These are phyloP conservation scores for Malus hybrid DNA, from an alignment of 331 rosid genomes.

Conservation along the genomic window DNA sequence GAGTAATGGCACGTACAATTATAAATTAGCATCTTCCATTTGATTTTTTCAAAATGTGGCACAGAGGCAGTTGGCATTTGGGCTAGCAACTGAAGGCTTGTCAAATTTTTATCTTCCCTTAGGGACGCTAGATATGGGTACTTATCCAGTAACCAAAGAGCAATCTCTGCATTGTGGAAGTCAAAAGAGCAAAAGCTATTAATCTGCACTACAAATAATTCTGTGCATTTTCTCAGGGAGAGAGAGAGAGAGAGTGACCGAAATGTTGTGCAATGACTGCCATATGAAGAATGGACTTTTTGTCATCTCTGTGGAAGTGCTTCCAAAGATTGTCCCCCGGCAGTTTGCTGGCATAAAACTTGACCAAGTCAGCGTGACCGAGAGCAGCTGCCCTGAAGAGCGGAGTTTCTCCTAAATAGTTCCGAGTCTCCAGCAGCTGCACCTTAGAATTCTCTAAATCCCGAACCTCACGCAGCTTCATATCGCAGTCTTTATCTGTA, in stretches of 20 bases:
- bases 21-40: background rate
- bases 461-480: too few relatives aligned
- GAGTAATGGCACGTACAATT: background rate
- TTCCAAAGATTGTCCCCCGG: background rate
- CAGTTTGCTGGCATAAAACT: background rate
- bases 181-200: background rate
- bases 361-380: background rate
- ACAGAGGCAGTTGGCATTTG: background rate
- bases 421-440: background rate
- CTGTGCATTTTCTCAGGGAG: background rate
- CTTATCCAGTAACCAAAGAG: background rate
- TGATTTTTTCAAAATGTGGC: background rate
- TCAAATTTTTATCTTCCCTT: background rate
- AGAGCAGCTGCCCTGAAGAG: conserved; percentile 3
- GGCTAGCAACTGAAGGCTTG: conserved; percentile 5
- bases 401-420: background rate
- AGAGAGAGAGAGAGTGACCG: background rate
- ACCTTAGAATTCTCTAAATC: background rate
- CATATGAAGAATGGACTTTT: background rate
- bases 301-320: background rate
- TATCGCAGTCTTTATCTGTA: too few relatives aligned
- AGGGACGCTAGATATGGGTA: background rate
- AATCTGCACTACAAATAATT: background rate
- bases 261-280: background rate
- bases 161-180: background rate